These are phyloP conservation scores for Staphylotrichum longicolle DNA, from an alignment of 495 filamentous ascomycete genomes.

Conservation along the genomic window DNA sequence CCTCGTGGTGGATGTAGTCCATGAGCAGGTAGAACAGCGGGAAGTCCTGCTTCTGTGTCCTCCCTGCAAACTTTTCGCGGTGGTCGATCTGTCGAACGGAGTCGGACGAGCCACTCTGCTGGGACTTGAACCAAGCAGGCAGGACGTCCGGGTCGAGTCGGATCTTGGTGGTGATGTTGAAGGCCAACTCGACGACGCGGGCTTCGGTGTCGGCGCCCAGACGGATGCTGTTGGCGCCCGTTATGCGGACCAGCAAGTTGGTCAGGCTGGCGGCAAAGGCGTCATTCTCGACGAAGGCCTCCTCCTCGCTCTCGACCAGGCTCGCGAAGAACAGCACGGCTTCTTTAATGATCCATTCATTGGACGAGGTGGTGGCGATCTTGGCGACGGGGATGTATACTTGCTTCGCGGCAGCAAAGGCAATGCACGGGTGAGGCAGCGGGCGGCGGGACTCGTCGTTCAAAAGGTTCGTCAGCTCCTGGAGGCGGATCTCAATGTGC, in stretches of 20 bases:
- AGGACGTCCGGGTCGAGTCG: constrained; percentile 80
- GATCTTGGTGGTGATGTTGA: constrained; percentile 93
- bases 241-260: constrained; percentile 68
- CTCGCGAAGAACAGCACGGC: constrained; percentile 83
- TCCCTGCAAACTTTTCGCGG: constrained; percentile 72
- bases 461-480: constrained; percentile 72
- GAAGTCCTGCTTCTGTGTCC: constrained; percentile 88
- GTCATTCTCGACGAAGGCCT: constrained; percentile 82
- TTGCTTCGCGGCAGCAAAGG: constrained; percentile 77
- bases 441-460: constrained; percentile 86
- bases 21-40: constrained; percentile 93
- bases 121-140: constrained; percentile 78
- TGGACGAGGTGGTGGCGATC: constrained; percentile 73
- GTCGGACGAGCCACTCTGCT: constrained; percentile 42
- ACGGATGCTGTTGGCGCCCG: constrained; percentile 58
- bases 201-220: constrained; percentile 70
- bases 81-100: constrained; percentile 35
- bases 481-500: constrained; percentile 51
- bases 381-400: constrained; percentile 84
- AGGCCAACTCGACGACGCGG: constrained; percentile 84
- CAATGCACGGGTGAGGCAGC: constrained; percentile 82
- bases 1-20: constrained; percentile 93
- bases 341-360: constrained; percentile 75
- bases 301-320: constrained; percentile 93
- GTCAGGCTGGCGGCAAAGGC: constrained; percentile 82